Evolutionary conservation across 2,329 filamentous ascomycete species (phyloP).

Genomic region (Magnaporthiopsis incrustans): DNA sequence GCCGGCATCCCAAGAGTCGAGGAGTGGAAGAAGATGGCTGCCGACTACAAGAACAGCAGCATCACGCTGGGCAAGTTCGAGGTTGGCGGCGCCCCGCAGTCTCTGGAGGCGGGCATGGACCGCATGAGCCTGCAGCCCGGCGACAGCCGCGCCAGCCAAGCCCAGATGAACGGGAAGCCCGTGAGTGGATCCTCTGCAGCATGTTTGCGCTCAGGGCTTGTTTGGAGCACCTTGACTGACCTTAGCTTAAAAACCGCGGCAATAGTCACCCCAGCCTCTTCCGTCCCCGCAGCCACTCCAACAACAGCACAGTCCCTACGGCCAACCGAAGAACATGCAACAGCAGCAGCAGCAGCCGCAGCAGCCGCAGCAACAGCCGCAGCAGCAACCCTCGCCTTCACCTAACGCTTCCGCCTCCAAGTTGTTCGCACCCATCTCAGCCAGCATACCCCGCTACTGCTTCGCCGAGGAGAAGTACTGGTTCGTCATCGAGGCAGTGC

Average conservation of each 20-base stretch:
- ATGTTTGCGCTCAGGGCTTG: not conserved
- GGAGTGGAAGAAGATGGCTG: conserved; percentile 99
- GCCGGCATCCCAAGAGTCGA: conserved; percentile 92
- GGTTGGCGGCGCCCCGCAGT: conserved; percentile 34
- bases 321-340: conserved; percentile 26
- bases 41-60: conserved; percentile 98
- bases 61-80: conserved; percentile 93
- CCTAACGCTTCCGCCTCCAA: conserved; percentile 40
- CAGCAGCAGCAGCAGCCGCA: too few relatives aligned
- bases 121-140: conserved; percentile 67
- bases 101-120: conserved; percentile 64
- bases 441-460: conserved; percentile 85
- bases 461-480: conserved; percentile 98
- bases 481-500: conserved; percentile 88
- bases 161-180: conserved; percentile 4
- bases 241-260: conserved; percentile 7
- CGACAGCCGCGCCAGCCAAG: conserved; percentile 12
- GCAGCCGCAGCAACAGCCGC: conserved; percentile 13
- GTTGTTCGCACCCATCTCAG: conserved; percentile 68
- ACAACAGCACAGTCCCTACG: conserved; percentile 26
- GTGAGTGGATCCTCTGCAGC: not conserved
- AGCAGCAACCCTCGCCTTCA: conserved; percentile 8
- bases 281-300: conserved; percentile 20
- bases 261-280: conserved; percentile 23
- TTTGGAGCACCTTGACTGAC: not conserved